Evolutionary conservation across 2,329 filamentous ascomycete genomes (phyloP).

Genomic region (Westerdykella sp.): DNA sequence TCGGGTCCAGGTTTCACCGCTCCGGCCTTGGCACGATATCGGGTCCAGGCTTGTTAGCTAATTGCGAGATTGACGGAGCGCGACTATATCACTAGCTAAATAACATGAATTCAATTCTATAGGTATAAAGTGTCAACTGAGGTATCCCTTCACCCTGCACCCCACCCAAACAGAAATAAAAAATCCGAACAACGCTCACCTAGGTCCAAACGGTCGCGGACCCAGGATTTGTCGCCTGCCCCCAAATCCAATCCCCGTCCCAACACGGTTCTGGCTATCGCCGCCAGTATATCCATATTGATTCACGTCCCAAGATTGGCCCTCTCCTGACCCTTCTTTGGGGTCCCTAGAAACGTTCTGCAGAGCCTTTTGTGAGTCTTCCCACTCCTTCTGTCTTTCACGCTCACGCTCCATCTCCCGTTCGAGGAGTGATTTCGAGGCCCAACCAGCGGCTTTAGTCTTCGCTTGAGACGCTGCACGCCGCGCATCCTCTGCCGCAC

Average conservation of each 20-base stretch:
- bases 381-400: conserved; percentile 72
- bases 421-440: conserved; percentile 65
- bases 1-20: no score
- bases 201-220: conserved; percentile 54
- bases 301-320: conserved; percentile 67
- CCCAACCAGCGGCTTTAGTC: conserved; percentile 59
- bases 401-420: conserved; percentile 76
- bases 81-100: no score
- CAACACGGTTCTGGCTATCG: conserved; percentile 63
- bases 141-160: no score
- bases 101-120: no score
- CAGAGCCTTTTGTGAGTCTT: conserved; percentile 63
- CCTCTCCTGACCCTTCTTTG: conserved; percentile 60
- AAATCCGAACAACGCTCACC: not conserved
- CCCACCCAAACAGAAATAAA: not conserved
- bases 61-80: no score
- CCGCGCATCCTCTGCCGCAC: conserved; percentile 56
- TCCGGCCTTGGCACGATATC: no score
- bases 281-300: conserved; percentile 74
- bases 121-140: no score
- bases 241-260: conserved; percentile 57
- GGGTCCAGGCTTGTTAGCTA: no score
- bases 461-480: conserved; percentile 53
- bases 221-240: conserved; percentile 74
- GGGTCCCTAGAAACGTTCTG: conserved; percentile 49